Base-by-base conservation (phyloP, 352 stramenopile genomes). In the Globisporangium cylindrosporum region DNA sequence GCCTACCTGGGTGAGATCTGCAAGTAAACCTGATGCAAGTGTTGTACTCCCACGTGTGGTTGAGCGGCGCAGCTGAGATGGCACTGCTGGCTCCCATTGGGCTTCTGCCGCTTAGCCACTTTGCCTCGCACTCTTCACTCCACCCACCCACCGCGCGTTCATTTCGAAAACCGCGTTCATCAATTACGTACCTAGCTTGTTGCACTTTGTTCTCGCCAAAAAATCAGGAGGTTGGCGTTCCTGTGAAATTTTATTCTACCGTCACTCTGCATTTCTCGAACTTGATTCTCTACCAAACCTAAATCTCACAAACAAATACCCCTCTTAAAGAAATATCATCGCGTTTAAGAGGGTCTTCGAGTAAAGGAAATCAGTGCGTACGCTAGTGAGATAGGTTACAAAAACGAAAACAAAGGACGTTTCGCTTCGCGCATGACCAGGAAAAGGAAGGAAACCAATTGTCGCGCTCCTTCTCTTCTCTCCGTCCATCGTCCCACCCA, bases 381-480 rank as follows among this genome's bases (percentile, higher is more conserved):
- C 41, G 32, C 20, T 22, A 18, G 43, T 22, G 32, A 48, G 56
- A 62, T 62, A 62, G 56, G 56, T 62, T 62, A 49, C 56, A 62
- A 24, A 22, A 51, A 51, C 43, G 18, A 49, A 62, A 24, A 24
- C 32, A 38, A 24, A 62, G 32, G 56, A 29, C 56, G 56, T 62
- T 62, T 62, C 56, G 32, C 56, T 62, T 62, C 56, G 32, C 32
- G 56, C 56, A 62, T 62, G 32, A 62, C 8, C 20, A 60, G 27
- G 25, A 60, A 29, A 32, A 32, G 29, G 54, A 25, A 61, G 29
- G 12, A 61, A n/a, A 61, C 27, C 29, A 46, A 61, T 61, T 61
- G 55, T 3, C 12, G 3, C 38, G 55, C 46, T 61, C 43, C 56
- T 24, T 49, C 32, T 59, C 54, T 41, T 24, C 49, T 24, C 53